These are phyloP conservation scores for Meredithiella fracta DNA, from an alignment of 2,329 filamentous ascomycete genomes.

Conservation along the genomic window DNA sequence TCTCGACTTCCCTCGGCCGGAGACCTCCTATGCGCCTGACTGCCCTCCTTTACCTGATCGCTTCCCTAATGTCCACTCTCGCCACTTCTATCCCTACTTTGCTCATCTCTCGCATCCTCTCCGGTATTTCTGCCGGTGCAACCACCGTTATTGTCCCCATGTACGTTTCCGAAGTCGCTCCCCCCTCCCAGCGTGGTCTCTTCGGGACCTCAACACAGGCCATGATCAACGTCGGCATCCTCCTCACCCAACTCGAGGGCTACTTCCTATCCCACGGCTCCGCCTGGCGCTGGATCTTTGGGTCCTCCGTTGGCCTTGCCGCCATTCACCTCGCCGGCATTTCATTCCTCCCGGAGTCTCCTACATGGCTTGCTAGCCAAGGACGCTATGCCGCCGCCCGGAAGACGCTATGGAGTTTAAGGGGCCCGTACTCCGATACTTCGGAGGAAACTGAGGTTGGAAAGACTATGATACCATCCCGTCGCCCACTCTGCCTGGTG, in stretches of 20 bases:
- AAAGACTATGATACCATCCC: constrained; percentile 20
- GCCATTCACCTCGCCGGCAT: constrained; percentile 51
- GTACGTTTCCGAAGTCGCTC: constrained; percentile 85
- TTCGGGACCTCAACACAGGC: constrained; percentile 81
- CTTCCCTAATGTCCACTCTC: constrained; percentile 59
- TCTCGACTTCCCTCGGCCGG: constrained; percentile 64
- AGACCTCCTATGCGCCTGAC: constrained; percentile 62
- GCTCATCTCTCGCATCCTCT: constrained; percentile 57
- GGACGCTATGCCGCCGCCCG: constrained; percentile 45
- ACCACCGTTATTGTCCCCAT: constrained; percentile 85
- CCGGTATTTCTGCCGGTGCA: constrained; percentile 72
- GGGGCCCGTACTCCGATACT: constrained; percentile 53
- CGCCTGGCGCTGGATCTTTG: constrained; percentile 73
- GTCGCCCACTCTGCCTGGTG: constrained; percentile 30
- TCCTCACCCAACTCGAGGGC: constrained; percentile 67
- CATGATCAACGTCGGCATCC: constrained; percentile 81
- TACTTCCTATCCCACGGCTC: constrained; percentile 70
- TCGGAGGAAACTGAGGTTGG: constrained; percentile 56
- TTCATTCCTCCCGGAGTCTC: constrained; percentile 70
- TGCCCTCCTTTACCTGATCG: constrained; percentile 57
- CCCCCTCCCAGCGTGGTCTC: constrained; percentile 55
- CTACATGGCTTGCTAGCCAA: constrained; percentile 65
- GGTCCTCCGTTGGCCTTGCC: constrained; percentile 52
- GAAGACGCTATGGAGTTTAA: constrained; percentile 54
- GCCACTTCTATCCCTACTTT: constrained; percentile 51